Percentiles rank a stretch among this genome's conserved stretches.
Conservation (phyloP, 305 asterid species). For the Fraxinus sp. region DNA sequence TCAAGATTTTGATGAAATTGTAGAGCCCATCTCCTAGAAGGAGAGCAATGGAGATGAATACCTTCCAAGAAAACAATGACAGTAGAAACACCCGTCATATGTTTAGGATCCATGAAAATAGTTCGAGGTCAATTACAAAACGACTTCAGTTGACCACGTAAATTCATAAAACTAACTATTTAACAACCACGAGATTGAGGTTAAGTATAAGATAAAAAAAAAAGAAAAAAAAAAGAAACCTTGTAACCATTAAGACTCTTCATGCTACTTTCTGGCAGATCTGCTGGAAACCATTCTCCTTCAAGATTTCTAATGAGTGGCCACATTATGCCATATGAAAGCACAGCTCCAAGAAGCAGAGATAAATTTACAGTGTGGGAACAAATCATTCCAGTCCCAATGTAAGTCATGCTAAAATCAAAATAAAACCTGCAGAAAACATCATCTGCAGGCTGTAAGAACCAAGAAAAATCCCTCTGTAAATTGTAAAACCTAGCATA, state of each 20-base stretch:
- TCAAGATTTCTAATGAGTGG: constrained; percentile 54
- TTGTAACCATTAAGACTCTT: constrained; percentile 78
- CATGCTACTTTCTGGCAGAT: constrained; percentile 65
- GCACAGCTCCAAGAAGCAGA: constrained; percentile 67
- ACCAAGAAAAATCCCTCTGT: not conserved
- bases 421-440: constrained; percentile 58
- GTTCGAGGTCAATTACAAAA: not conserved
- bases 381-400: constrained; percentile 91
- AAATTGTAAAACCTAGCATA: not conserved
- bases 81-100: not conserved
- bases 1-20: constrained; percentile 56
- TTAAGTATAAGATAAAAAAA: not conserved
- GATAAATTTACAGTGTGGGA: constrained; percentile 77
- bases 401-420: constrained; percentile 78
- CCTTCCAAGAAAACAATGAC: constrained; percentile 35
- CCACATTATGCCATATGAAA: constrained; percentile 84
- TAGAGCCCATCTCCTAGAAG: constrained; percentile 84
- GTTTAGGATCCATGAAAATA: not conserved
- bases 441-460: constrained; percentile 34
- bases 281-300: constrained; percentile 73
- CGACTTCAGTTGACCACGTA: not conserved
- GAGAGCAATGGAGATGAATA: constrained; percentile 70
- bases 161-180: too few relatives aligned
- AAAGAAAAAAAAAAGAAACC: constrained; percentile 31
- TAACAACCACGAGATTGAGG: not conserved